Percentiles rank a stretch among this genome's conserved stretches.
Conservation (phyloP, 371 early-diverging fungal genomes). For the Agmasoma carcini region DNA sequence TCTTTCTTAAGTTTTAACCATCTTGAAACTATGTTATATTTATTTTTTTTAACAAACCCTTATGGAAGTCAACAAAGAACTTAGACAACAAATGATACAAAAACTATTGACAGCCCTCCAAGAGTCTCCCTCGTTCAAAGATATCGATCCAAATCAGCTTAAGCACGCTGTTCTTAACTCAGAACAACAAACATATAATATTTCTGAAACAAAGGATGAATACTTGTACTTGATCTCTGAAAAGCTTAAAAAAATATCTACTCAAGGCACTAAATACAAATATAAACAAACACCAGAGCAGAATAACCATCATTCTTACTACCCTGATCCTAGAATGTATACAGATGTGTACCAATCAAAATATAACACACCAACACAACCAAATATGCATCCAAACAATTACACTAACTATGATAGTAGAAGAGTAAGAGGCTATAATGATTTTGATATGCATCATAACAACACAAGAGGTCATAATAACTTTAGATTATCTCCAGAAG, state of each 20-base stretch:
- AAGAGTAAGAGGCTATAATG: not conserved
- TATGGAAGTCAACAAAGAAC: conserved; percentile 34
- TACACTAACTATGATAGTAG: not conserved
- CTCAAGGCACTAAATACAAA: conserved; percentile 15
- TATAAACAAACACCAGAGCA: not conserved
- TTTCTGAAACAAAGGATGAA: conserved; percentile 36
- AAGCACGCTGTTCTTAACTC: conserved; percentile 49
- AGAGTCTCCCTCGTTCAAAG: conserved; percentile 46
- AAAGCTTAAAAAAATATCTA: conserved; percentile 44
- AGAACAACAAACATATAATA: conserved; percentile 46
- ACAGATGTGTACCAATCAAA: not conserved
- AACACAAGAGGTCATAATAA: no score
- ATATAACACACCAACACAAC: not conserved
- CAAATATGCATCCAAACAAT: not conserved
- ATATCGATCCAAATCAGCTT: conserved; percentile 34
- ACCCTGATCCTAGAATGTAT: not conserved
- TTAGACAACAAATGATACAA: conserved; percentile 48
- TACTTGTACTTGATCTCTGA: conserved; percentile 44
- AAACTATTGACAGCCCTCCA: conserved; percentile 46
- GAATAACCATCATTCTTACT: not conserved
- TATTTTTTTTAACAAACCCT: no score
- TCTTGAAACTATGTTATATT: no score
- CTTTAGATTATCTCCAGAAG: no score
- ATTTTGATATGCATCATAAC: not conserved
- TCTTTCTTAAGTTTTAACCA: no score